Conservation (phyloP, 129 eudicot species). For the Artemisia annua region DNA sequence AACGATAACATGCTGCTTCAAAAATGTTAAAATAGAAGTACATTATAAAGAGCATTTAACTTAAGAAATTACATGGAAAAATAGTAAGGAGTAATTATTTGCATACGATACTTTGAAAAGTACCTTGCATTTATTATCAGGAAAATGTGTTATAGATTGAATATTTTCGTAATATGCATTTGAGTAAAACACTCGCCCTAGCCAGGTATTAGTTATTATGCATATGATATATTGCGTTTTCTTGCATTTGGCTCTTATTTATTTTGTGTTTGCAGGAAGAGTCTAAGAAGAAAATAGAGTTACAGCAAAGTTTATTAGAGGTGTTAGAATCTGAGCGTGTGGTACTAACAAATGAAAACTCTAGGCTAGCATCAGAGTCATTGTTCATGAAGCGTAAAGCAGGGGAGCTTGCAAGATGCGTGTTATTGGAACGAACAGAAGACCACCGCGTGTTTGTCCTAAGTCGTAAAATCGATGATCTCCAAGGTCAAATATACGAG, state of each 20-base stretch:
- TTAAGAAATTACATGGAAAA: too few species aligned
- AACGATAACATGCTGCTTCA: too few species aligned
- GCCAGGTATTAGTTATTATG: too few species aligned
- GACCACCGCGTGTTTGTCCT: slow-evolving; percentile 66
- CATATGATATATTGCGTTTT: neutral
- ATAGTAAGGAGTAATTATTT: too few species aligned
- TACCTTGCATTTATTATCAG: too few species aligned
- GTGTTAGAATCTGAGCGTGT: slow-evolving; percentile 84
- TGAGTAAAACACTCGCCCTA: too few species aligned
- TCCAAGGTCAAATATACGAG: slow-evolving; percentile 61
- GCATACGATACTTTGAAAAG: too few species aligned
- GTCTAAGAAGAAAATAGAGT: slow-evolving; percentile 57
- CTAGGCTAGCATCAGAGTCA: slow-evolving; percentile 56
- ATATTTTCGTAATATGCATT: too few species aligned
- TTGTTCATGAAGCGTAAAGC: slow-evolving; percentile 80
- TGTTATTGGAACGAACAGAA: slow-evolving; percentile 62
- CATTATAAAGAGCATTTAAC: too few species aligned
- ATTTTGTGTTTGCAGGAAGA: slow-evolving; percentile 23
- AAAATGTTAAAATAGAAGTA: too few species aligned
- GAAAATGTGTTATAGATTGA: too few species aligned
- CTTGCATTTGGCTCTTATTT: neutral
- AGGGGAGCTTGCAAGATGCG: slow-evolving; percentile 69
- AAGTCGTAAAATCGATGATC: slow-evolving; percentile 70
- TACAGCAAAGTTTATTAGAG: slow-evolving; percentile 73
- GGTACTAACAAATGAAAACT: slow-evolving; percentile 64